phyloP scores from a whole-genome alignment of 148 eudicot species.

The Vaccinium darrowii region DNA sequence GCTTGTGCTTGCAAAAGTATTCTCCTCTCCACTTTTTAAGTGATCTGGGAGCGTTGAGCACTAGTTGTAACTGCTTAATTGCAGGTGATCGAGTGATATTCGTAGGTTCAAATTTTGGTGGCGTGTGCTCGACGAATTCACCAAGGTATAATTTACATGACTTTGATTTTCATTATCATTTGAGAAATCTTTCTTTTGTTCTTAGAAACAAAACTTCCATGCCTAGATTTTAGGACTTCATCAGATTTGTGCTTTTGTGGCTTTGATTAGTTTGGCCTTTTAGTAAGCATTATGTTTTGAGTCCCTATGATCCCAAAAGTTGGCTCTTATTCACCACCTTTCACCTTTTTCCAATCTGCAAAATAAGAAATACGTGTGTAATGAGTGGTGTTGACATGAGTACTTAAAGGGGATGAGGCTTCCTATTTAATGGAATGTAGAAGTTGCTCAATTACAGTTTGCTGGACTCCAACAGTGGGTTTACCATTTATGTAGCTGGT shows the following conservation, averaged over 20 bases:
- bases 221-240: not conserved
- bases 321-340: constrained; percentile 1
- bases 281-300: not conserved
- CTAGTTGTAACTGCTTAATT: not conserved
- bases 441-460: not conserved
- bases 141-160: constrained; percentile 40
- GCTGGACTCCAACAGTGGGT: not conserved
- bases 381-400: not conserved
- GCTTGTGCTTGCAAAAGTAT: not conserved
- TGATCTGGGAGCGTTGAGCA: not conserved
- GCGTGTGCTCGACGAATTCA: constrained; percentile 34
- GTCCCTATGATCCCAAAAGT: not conserved
- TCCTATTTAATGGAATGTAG: not conserved
- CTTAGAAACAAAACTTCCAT: not conserved
- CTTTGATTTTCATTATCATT: not conserved
- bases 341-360: not conserved
- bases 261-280: not conserved
- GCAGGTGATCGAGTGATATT: constrained; percentile 74
- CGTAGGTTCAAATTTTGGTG: constrained; percentile 42
- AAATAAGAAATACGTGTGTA: not conserved
- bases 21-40: not conserved
- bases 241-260: not conserved
- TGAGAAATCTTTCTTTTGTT: not conserved
- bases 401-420: not conserved
- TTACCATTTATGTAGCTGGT: not conserved